These are phyloP conservation scores for Termitomyces sp. DNA, from an alignment of 768 basidiomycete species.

Conservation along the genomic window DNA sequence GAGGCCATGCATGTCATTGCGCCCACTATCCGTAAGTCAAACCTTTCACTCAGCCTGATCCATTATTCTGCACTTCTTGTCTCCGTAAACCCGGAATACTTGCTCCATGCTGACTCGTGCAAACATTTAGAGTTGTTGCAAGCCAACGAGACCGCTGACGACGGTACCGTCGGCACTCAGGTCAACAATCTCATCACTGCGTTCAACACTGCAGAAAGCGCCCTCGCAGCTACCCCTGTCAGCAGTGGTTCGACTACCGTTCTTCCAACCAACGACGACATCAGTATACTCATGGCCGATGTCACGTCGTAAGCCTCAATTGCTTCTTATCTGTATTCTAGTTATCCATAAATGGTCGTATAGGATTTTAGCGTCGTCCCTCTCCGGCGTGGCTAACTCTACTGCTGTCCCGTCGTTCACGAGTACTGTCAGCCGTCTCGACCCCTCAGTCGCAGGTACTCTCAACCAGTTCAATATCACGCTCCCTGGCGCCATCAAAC, in stretches of 20 bases:
- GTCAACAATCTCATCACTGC: slow-evolving; percentile 22
- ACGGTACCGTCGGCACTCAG: slow-evolving; percentile 25
- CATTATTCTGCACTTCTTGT: background rate
- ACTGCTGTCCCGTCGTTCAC: slow-evolving; percentile 24
- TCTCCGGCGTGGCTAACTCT: slow-evolving; percentile 27
- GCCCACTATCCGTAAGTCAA: slow-evolving; percentile 23
- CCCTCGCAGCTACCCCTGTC: slow-evolving; percentile 21
- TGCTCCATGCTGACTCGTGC: background rate
- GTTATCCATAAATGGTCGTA: background rate
- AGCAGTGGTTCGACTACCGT: slow-evolving; percentile 29
- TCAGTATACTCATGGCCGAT: slow-evolving; percentile 28
- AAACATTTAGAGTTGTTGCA: slow-evolving; percentile 22
- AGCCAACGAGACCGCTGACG: slow-evolving; percentile 25
- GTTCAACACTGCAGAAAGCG: slow-evolving; percentile 20
- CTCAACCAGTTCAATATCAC: slow-evolving; percentile 26
- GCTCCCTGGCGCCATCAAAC: slow-evolving; percentile 19
- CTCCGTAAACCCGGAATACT: background rate
- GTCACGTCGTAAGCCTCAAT: slow-evolving; percentile 23
- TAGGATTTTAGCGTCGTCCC: slow-evolving; percentile 25
- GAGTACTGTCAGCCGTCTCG: slow-evolving; percentile 22
- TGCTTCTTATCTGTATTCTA: background rate
- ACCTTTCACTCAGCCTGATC: background rate
- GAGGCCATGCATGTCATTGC: slow-evolving; percentile 16
- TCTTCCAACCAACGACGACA: slow-evolving; percentile 30
- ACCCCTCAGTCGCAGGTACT: slow-evolving; percentile 24